These are phyloP conservation scores for Ambrosia artemisiifolia DNA, from an alignment of 129 eudicot species.

Conservation along the genomic window DNA sequence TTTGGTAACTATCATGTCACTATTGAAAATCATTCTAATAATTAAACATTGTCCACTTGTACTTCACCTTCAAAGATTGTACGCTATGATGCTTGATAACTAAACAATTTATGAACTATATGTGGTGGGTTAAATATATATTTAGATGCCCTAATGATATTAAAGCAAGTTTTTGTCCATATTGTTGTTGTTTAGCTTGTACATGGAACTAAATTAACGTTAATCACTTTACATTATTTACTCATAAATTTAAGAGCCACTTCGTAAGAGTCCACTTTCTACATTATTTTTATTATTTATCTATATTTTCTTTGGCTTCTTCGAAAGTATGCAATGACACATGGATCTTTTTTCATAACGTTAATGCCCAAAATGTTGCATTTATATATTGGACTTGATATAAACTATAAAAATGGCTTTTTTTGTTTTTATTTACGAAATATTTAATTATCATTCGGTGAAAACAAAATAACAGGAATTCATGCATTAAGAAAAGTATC, in stretches of 20 bases:
- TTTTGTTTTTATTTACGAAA: neutral
- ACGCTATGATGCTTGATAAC: neutral
- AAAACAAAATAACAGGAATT: neutral
- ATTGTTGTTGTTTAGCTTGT: slow-evolving; percentile 31
- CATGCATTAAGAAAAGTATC: neutral
- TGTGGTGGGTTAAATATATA: neutral
- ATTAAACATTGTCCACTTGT: neutral
- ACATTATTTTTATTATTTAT: neutral
- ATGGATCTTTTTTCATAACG: neutral
- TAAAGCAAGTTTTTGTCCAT: slow-evolving; percentile 29
- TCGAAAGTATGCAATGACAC: neutral
- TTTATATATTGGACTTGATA: neutral
- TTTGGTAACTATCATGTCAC: slow-evolving; percentile 17
- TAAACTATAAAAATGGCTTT: neutral
- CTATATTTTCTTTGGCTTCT: slow-evolving; percentile 1
- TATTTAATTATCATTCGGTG: neutral
- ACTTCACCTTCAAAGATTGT: neutral
- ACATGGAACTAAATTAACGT: slow-evolving; percentile 2
- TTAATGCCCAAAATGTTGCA: neutral
- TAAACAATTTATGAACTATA: neutral
- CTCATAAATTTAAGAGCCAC: neutral
- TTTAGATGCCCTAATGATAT: neutral
- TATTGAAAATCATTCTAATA: neutral
- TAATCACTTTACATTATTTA: neutral
- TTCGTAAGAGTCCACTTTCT: slow-evolving; percentile 5